phyloP scores from a whole-genome alignment of 2,329 filamentous ascomycete genomes.

The Talaromyces piceae region DNA sequence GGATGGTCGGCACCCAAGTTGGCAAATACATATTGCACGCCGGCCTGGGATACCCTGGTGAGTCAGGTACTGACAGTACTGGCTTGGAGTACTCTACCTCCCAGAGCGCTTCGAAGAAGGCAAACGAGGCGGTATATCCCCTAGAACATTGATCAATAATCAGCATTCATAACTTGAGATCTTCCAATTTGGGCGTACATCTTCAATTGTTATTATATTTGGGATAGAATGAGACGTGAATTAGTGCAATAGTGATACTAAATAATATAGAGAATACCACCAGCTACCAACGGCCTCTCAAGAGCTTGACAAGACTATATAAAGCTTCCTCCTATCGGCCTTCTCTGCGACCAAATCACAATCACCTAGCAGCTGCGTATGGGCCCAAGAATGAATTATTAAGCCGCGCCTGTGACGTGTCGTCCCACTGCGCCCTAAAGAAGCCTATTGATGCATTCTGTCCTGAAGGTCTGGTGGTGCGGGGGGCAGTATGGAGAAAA shows the following conservation, averaged over 20 bases:
- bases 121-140: slow-evolving; percentile 64
- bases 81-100: slow-evolving; percentile 47
- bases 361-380: neutral
- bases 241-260: too few species aligned
- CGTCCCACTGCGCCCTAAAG: neutral
- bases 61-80: slow-evolving; percentile 1
- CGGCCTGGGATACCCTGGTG: slow-evolving; percentile 29
- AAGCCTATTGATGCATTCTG: neutral
- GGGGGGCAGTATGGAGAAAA: neutral
- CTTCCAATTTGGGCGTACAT: too few species aligned
- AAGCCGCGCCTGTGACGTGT: neutral
- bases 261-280: neutral
- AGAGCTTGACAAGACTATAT: neutral
- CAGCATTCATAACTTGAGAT: too few species aligned
- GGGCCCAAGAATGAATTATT: neutral
- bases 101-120: slow-evolving; percentile 76
- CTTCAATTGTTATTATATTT: too few species aligned
- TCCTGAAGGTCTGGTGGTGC: too few species aligned
- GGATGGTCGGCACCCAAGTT: slow-evolving; percentile 57
- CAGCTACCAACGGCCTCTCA: neutral
- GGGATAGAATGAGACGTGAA: too few species aligned
- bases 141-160: slow-evolving; percentile 11
- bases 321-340: neutral
- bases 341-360: neutral
- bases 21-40: slow-evolving; percentile 46